Evolutionary conservation across 495 filamentous ascomycete genomes (phyloP).

Genomic region (Tuber umbilicatum): DNA sequence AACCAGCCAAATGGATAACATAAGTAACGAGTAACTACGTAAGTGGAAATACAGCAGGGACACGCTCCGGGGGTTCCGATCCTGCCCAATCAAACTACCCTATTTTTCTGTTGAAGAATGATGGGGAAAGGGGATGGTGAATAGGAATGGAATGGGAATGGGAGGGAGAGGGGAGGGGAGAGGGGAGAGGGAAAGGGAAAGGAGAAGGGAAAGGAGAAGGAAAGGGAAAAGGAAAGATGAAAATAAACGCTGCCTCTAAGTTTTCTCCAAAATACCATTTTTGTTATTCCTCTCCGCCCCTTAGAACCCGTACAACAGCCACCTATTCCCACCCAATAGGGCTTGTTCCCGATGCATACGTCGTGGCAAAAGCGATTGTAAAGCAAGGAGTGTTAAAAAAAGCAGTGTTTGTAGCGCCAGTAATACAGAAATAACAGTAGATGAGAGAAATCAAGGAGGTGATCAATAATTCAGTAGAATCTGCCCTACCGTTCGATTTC

Average conservation of each 20-base stretch:
- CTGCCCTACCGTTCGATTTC: constrained; percentile 24
- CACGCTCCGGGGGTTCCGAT: not conserved
- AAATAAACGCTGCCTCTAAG: not conserved
- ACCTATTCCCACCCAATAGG: not conserved
- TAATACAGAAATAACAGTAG: constrained; percentile 35
- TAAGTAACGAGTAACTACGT: constrained; percentile 18
- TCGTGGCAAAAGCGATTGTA: not conserved
- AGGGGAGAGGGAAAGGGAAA: not conserved
- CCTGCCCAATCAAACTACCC: not conserved
- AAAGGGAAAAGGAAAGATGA: not conserved
- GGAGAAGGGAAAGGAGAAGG: not conserved
- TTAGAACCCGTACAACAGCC: not conserved
- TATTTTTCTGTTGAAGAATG: not conserved
- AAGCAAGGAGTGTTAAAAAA: constrained; percentile 5
- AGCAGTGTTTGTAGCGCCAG: constrained; percentile 7
- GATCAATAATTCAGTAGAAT: constrained; percentile 8
- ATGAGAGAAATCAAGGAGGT: constrained; percentile 44
- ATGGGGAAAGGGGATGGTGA: not conserved
- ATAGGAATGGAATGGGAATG: not conserved
- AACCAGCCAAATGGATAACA: constrained; percentile 6
- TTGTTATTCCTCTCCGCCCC: not conserved
- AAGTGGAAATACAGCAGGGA: constrained; percentile 9
- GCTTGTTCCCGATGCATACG: not conserved
- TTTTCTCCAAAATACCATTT: not conserved
- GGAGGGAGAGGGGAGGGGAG: not conserved